Base-by-base conservation (phyloP, 2,329 filamentous ascomycete species). In the Verticillium albo-atrum region DNA sequence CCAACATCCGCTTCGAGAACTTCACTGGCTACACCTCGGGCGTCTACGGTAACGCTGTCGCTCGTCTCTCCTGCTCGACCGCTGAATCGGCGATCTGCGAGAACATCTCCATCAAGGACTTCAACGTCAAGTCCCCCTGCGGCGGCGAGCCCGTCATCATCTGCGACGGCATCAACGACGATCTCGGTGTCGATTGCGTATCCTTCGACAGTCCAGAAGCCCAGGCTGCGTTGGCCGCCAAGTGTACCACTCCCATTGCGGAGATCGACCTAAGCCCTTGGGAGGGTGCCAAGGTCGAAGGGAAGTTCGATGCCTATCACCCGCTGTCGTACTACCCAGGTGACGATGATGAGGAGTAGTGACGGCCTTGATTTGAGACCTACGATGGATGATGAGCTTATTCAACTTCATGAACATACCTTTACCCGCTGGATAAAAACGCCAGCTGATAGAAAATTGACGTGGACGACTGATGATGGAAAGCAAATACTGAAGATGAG, bases 1-100 rank as follows among this genome's bases (percentile, higher is more conserved):
- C 80, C 27, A 81, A 87, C 66, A 78, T 88, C 32, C 73, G 72
- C 0, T 87, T 87, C 61, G 75, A 85, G 65, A 86, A 86, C 65
- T 79, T 87, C 61, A 76, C 77, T 0, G 85, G 84, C 1, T 79
- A 79, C 23, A 83, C 79, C 2, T 84, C 80, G 17, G 84, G 84
- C 0, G 80, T 81, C 63, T 76, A 84, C 55, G 82, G 82, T 1
- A 77, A 76, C 23, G 79, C 80, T 2, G 81, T 86, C 2, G 84
- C 79, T 0, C 77, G 79, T 53, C 68, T 87, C 60, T 80, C 79
- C 0, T 87, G 84, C 67, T 83, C 80, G 17, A 79, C 80, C 1
- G 83, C 71, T 62, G 70, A 74, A 12, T 66, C 81, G 52, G 82
- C 84, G 0, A 78, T 85, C 9, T 88, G 85, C 66, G 76, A 77